Conservation (phyloP, 2,329 filamentous ascomycete genomes). For the Penicillium psychrosexuale region DNA sequence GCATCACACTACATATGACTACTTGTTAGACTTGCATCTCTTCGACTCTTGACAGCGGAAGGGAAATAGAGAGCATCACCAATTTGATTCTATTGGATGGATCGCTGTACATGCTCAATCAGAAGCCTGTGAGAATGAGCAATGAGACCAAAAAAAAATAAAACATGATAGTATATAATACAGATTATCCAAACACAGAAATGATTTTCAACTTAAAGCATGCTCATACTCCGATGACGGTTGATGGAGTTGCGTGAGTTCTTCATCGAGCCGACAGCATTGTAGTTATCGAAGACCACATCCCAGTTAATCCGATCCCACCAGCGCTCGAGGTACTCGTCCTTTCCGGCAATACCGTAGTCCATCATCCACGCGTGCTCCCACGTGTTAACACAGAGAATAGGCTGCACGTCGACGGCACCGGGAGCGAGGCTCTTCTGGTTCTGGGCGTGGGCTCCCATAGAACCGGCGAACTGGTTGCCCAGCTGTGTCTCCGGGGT, state of each 20-base stretch:
- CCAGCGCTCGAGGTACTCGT: conserved; percentile 72
- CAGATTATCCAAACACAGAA: conserved; percentile 24
- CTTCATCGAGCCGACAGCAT: conserved; percentile 30
- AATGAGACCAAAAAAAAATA: conserved; percentile 10
- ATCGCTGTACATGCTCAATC: conserved; percentile 19
- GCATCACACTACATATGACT: neutral
- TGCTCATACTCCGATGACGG: conserved; percentile 26
- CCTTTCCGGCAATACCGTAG: conserved; percentile 74
- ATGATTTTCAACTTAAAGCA: conserved; percentile 23
- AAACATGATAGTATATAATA: conserved; percentile 27
- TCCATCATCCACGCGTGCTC: conserved; percentile 88
- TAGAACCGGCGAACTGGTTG: conserved; percentile 37
- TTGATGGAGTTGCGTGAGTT: conserved; percentile 17
- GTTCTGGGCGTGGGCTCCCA: conserved; percentile 34
- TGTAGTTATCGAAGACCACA: conserved; percentile 56
- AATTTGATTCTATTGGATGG: conserved; percentile 17
- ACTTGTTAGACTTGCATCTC: neutral
- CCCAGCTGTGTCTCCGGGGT: conserved; percentile 32
- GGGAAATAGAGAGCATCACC: neutral
- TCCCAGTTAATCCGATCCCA: conserved; percentile 88
- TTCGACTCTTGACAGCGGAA: neutral
- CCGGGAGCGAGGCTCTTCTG: conserved; percentile 40
- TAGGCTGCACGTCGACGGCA: conserved; percentile 60
- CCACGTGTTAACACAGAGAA: conserved; percentile 94
- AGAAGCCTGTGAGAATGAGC: conserved; percentile 7